These are phyloP conservation scores for Cutaneotrichosporon mucoides DNA, from an alignment of 1,284 basidiomycete species.

Conservation along the genomic window DNA sequence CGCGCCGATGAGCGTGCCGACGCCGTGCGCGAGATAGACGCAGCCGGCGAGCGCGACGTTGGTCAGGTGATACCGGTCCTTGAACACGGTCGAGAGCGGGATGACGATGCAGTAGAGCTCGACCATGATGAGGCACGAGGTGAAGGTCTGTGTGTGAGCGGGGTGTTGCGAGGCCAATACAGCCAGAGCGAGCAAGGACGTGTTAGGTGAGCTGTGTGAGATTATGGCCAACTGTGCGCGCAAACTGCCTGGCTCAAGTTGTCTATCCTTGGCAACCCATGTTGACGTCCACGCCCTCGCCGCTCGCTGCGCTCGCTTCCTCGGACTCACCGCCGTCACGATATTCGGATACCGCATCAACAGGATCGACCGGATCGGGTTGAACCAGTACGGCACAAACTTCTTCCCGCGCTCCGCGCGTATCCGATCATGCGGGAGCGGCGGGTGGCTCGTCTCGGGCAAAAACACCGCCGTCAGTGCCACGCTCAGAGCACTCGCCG, in stretches of 20 bases:
- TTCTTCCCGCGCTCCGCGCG: slow-evolving; percentile 36
- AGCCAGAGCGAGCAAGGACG: too few relatives aligned
- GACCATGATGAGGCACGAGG: slow-evolving; percentile 34
- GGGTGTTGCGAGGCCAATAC: too few relatives aligned
- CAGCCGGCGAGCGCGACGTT: slow-evolving; percentile 60
- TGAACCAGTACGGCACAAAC: slow-evolving; percentile 55
- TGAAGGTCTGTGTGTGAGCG: slow-evolving; percentile 2
- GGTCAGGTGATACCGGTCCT: slow-evolving; percentile 57
- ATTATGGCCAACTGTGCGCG: too few relatives aligned
- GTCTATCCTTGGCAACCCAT: too few relatives aligned
- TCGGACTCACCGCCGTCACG: slow-evolving; percentile 48
- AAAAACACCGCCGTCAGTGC: slow-evolving; percentile 55
- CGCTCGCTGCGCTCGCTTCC: not conserved
- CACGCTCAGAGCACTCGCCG: slow-evolving; percentile 53
- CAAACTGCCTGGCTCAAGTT: too few relatives aligned
- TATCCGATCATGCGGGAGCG: slow-evolving; percentile 39
- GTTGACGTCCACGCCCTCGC: too few relatives aligned
- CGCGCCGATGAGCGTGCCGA: slow-evolving; percentile 61
- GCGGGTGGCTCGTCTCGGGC: slow-evolving; percentile 67
- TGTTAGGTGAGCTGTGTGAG: too few relatives aligned
- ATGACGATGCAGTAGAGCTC: slow-evolving; percentile 34
- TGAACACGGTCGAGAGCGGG: slow-evolving; percentile 24
- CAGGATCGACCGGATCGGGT: slow-evolving; percentile 57
- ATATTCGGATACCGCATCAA: slow-evolving; percentile 62
- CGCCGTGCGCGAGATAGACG: slow-evolving; percentile 59